phyloP scores from a whole-genome alignment of 768 basidiomycete genomes.

The Kwoniella shandongensis region DNA sequence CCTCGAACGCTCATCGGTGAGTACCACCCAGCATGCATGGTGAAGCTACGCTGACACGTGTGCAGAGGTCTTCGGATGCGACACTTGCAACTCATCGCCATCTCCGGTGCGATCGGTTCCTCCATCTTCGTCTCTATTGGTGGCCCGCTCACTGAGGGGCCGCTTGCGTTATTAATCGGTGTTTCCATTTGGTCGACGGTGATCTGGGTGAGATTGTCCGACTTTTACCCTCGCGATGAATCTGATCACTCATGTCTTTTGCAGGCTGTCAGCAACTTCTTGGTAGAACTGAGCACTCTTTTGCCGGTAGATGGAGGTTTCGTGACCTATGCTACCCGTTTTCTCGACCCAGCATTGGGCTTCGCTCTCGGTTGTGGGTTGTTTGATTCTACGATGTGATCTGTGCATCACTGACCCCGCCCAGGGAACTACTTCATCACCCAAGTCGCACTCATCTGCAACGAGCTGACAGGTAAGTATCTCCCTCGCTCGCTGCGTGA shows the following conservation, averaged over 20 bases:
- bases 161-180: conserved; percentile 25
- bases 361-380: too few relatives aligned
- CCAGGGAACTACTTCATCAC: conserved; percentile 5
- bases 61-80: conserved; percentile 26
- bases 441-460: conserved; percentile 22
- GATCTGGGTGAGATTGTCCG: conserved; percentile 7
- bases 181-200: conserved; percentile 25
- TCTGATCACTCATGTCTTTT: too few relatives aligned
- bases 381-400: not conserved
- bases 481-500: too few relatives aligned
- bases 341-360: conserved; percentile 19
- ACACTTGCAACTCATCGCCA: conserved; percentile 30
- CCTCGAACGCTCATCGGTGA: too few relatives aligned
- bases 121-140: conserved; percentile 28
- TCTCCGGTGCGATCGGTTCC: conserved; percentile 25
- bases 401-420: not conserved
- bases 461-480: conserved; percentile 14
- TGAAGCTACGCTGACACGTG: not conserved
- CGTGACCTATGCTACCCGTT: conserved; percentile 22
- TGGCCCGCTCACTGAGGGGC: conserved; percentile 23
- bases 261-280: conserved; percentile 17
- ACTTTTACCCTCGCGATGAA: too few relatives aligned
- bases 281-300: conserved; percentile 26
- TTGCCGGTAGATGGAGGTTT: conserved; percentile 28
- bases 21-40: too few relatives aligned